These are phyloP conservation scores for Nissolia schottii DNA, from an alignment of 306 rosid genomes.

Conservation along the genomic window DNA sequence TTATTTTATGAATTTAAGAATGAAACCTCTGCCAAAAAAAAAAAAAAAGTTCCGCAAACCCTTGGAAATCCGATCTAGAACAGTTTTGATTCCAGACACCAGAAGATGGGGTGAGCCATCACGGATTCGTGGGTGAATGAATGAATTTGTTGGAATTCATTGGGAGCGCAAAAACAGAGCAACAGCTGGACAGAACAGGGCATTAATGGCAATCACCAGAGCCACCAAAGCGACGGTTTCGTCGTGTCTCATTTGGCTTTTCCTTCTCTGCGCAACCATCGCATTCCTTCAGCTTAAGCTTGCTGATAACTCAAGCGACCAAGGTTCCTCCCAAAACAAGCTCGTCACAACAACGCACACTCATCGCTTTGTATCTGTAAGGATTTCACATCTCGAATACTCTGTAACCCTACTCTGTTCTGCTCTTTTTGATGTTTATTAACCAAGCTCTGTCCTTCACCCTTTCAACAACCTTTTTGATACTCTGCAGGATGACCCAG, in stretches of 20 bases:
- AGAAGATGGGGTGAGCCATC: no score
- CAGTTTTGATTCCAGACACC: no score
- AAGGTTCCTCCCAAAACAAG: background rate
- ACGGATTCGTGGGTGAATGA: no score
- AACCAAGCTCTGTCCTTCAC: slow-evolving; percentile 4
- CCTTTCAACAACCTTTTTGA: background rate
- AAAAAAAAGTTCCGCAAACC: no score
- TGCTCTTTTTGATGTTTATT: background rate
- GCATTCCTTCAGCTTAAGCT: slow-evolving; percentile 40
- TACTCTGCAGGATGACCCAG: slow-evolving; percentile 24
- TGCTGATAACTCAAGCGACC: slow-evolving; percentile 18
- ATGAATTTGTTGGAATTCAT: no score
- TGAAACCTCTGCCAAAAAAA: no score
- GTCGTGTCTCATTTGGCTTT: slow-evolving; percentile 25
- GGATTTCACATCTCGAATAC: background rate
- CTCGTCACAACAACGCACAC: background rate
- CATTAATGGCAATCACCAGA: slow-evolving; percentile 20
- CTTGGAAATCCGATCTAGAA: no score
- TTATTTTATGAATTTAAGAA: no score
- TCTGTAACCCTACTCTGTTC: background rate
- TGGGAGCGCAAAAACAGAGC: no score
- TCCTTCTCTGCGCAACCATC: slow-evolving; percentile 39
- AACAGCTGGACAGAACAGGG: background rate
- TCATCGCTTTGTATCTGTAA: background rate
- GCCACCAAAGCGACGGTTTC: slow-evolving; percentile 13